Conservation (phyloP, 192 early-diverging fungal species). For the Chytriomyces sp. region DNA sequence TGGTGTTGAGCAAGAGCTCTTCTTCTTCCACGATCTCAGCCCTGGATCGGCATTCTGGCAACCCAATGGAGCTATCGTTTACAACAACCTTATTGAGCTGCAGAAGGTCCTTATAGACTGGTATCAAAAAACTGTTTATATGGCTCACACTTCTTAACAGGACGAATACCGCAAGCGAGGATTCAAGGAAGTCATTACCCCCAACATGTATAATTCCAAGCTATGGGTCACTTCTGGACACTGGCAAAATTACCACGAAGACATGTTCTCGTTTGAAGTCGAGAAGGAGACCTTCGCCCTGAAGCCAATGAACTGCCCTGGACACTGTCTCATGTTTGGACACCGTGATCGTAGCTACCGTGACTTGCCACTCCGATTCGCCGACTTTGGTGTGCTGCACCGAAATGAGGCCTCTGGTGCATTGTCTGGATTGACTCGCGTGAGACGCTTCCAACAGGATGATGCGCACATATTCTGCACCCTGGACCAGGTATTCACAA, state of each 20-base stretch:
- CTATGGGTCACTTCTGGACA: constrained; percentile 95
- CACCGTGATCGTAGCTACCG: constrained; percentile 90
- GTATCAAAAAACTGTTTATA: neutral
- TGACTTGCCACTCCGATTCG: constrained; percentile 90
- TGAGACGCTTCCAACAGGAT: constrained; percentile 98
- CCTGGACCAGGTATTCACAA: constrained; percentile 65
- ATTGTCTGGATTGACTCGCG: constrained; percentile 91
- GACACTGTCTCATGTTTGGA: constrained; percentile 96
- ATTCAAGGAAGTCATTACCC: constrained; percentile 93
- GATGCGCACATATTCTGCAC: constrained; percentile 98
- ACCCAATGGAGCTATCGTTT: constrained; percentile 91
- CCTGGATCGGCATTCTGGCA: constrained; percentile 93
- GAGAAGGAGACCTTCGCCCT: constrained; percentile 97
- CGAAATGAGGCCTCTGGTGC: constrained; percentile 87
- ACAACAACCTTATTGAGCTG: constrained; percentile 91
- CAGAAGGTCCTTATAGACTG: constrained; percentile 57
- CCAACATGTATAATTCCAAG: constrained; percentile 98
- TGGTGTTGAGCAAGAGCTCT: constrained; percentile 95
- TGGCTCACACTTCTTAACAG: neutral
- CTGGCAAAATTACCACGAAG: constrained; percentile 92
- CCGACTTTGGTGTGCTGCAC: constrained; percentile 98
- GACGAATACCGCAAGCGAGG: constrained; percentile 86
- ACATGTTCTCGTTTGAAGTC: constrained; percentile 93
- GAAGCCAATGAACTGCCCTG: constrained; percentile 99
- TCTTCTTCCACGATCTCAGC: constrained; percentile 94